A percentile compares a stretch with the other conserved stretches of the same genome.
Conservation (phyloP, 192 early-diverging fungal genomes). For the Umbelopsis sp. region DNA sequence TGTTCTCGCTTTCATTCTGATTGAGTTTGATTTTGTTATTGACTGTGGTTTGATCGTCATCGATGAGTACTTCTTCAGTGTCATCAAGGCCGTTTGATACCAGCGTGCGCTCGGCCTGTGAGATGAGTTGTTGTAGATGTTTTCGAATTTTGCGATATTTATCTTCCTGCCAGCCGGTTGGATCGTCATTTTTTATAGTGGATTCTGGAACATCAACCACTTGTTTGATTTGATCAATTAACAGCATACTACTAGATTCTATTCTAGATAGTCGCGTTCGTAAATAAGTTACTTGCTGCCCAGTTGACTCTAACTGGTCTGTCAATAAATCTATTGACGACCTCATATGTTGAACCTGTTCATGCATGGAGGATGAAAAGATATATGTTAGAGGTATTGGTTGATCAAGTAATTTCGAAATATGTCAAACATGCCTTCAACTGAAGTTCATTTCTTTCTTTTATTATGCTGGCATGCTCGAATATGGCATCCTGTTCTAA, state of each 20-base stretch:
- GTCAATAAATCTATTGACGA: slow-evolving; percentile 7
- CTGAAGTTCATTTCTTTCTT: slow-evolving; percentile 17
- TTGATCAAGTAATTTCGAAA: neutral
- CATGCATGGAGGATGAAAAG: too few relatives aligned
- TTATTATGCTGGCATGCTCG: slow-evolving; percentile 1
- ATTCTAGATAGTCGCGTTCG: neutral
- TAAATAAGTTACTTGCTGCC: slow-evolving; percentile 4
- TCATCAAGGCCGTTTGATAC: neutral
- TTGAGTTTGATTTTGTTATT: too few relatives aligned
- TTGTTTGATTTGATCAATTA: slow-evolving; percentile 2
- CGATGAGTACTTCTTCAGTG: neutral
- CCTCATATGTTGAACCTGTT: slow-evolving; percentile 12
- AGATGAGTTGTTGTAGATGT: slow-evolving; percentile 11
- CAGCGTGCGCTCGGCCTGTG: slow-evolving; percentile 2
- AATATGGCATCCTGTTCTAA: slow-evolving; percentile 1
- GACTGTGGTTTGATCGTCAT: neutral
- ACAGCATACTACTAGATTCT: slow-evolving; percentile 9
- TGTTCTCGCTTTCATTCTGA: neutral
- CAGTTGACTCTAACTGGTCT: slow-evolving; percentile 6
- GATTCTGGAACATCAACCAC: neutral
- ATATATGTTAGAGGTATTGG: neutral
- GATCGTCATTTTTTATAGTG: neutral
- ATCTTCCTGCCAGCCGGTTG: slow-evolving; percentile 6
- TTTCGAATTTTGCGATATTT: slow-evolving; percentile 8
- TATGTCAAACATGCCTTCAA: neutral